Evolutionary conservation across 352 stramenopile species (phyloP).

Genomic region (Globisporangium radiosum): DNA sequence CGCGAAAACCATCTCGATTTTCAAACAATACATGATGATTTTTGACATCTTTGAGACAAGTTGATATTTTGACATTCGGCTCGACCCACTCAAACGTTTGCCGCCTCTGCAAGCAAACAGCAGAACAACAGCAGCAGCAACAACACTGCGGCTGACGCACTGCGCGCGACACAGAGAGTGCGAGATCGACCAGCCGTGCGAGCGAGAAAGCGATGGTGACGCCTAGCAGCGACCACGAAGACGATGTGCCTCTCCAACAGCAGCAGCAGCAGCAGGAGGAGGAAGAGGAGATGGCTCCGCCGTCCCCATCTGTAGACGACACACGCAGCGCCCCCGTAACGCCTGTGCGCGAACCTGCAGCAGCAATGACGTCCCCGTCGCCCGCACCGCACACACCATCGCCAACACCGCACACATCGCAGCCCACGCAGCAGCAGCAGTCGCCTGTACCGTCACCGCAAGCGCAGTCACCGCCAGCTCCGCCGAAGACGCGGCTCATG

Average conservation of each 20-base stretch:
- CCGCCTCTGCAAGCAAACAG: neutral
- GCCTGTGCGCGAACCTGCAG: neutral
- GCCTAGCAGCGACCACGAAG: neutral
- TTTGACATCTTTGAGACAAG: too few species aligned
- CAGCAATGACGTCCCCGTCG: neutral
- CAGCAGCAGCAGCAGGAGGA: neutral
- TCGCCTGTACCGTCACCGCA: too few species aligned
- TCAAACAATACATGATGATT: too few species aligned
- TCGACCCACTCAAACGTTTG: too few species aligned
- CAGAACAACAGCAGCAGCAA: too few species aligned
- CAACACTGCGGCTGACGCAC: too few species aligned
- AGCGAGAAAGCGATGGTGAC: neutral
- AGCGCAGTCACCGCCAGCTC: neutral
- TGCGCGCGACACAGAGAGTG: too few species aligned
- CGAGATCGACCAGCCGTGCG: too few species aligned
- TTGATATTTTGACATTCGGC: too few species aligned
- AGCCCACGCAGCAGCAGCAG: too few species aligned
- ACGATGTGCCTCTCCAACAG: neutral
- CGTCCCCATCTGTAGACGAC: neutral
- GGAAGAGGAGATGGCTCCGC: neutral
- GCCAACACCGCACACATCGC: too few species aligned
- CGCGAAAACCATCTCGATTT: too few species aligned
- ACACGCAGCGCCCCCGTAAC: neutral
- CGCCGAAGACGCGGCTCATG: slow-evolving; percentile 82
- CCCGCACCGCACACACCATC: neutral